Evolutionary conservation across 2,329 filamentous ascomycete genomes (phyloP).

Genomic region (Fusarium nygamai): DNA sequence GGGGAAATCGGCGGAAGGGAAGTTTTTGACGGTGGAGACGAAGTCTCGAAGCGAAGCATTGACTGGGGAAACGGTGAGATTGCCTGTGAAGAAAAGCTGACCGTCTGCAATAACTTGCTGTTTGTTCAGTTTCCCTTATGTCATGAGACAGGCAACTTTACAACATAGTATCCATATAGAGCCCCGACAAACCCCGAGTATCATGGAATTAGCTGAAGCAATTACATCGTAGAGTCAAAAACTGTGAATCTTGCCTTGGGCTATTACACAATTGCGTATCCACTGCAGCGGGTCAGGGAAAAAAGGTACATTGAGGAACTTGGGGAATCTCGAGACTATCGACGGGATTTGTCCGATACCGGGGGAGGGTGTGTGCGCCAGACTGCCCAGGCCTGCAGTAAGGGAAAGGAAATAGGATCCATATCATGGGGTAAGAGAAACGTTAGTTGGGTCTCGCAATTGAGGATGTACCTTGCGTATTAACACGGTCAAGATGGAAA

Average conservation of each 20-base stretch:
- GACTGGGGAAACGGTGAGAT: neutral
- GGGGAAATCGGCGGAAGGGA: conserved; percentile 31
- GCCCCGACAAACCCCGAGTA: conserved; percentile 14
- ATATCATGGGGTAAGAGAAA: conserved; percentile 29
- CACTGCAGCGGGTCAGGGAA: conserved; percentile 22
- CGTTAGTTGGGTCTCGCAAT: conserved; percentile 16
- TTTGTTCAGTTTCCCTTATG: conserved; percentile 22
- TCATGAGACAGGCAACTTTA: conserved; percentile 27
- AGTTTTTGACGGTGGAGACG: conserved; percentile 26
- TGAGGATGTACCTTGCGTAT: conserved; percentile 7
- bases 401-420: neutral
- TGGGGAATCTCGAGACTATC: neutral
- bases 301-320: conserved; percentile 21
- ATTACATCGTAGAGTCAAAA: neutral
- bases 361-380: neutral
- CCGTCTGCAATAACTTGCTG: neutral
- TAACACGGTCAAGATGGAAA: neutral
- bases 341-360: conserved; percentile 34
- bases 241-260: conserved; percentile 3
- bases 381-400: neutral
- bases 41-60: conserved; percentile 8
- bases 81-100: neutral
- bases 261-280: conserved; percentile 38
- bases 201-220: conserved; percentile 24
- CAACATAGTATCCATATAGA: conserved; percentile 23